Evolutionary conservation across 768 basidiomycete species (phyloP), one percentile per base, ranked within the genome.

Genomic region (Royoungia palumana): DNA sequence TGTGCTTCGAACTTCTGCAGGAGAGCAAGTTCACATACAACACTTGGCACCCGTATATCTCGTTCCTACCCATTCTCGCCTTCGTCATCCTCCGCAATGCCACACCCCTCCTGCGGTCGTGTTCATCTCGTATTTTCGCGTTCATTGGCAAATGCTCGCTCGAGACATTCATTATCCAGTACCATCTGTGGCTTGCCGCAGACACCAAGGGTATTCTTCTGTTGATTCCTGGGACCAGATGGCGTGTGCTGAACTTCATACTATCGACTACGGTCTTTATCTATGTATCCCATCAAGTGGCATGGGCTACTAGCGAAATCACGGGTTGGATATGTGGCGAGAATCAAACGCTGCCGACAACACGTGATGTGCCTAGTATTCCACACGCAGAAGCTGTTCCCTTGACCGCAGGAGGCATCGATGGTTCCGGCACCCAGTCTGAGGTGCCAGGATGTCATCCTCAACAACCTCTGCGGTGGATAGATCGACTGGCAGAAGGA

Each of bases 141-240:
- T 91, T 89, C 69, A 75, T 94, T 44, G 93, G 93, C 35, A 82
- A 74, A 62, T 93, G 89, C 68, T 94, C 91, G 5, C 76, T 95
- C 46, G 93, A 96, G 69, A 87, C 91, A 0, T 96, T 94, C 66
- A 87, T 94, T 61, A 79, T 94, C 49, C 92, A 95, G 62, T 94
- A 84, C 65, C 91, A 90, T 59, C 70, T 89, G 37, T 93, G 89
- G 89, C 74, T 93, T 28, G 91, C 87, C 0, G 87, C 77, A 4
- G 89, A 93, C 59, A 89, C 85, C 27, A 87, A 87, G 64, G 87
- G 88, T 16, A 75, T 94, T 49, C 75, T 95, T 20, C 68, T 92
- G 41, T 77, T 94, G 42, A 71, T 94, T 37, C 90, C 90, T 0
- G 86, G 88, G 13, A 81, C 80, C 1, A 67, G 64, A 37, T 87